Percentiles rank a stretch among this genome's conserved stretches.
These are phyloP conservation scores for Diaporthe longicolla DNA, from an alignment of 2,329 filamentous ascomycete genomes.

Conservation along the genomic window DNA sequence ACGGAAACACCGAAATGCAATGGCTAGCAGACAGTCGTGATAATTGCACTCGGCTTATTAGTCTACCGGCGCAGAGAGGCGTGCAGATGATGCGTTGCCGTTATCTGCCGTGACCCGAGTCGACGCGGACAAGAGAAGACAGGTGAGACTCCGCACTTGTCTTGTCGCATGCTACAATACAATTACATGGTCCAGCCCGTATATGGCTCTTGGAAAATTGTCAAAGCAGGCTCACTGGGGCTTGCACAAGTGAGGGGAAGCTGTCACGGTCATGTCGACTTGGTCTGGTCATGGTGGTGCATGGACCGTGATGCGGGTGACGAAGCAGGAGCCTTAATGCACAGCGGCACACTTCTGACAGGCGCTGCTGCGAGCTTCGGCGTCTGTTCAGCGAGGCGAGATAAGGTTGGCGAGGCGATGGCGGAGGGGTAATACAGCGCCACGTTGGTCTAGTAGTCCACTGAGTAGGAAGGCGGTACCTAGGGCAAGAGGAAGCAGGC, in stretches of 20 bases:
- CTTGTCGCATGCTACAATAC: conserved; percentile 22
- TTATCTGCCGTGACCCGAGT: conserved; percentile 25
- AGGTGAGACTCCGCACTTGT: conserved; percentile 13
- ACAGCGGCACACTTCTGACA: background rate
- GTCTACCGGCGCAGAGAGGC: conserved; percentile 2
- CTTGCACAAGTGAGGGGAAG: conserved; percentile 7
- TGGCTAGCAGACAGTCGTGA: conserved; percentile 25
- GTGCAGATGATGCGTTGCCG: conserved; percentile 7
- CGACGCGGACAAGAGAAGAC: conserved; percentile 28
- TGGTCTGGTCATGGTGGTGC: conserved; percentile 4
- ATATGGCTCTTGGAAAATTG: background rate
- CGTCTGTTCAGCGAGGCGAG: conserved; percentile 31
- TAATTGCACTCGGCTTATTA: background rate
- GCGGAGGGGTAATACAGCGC: conserved; percentile 5
- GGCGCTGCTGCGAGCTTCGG: conserved; percentile 10
- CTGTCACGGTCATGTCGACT: background rate
- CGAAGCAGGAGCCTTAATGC: conserved; percentile 15
- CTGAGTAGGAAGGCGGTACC: background rate
- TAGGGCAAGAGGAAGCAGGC: background rate
- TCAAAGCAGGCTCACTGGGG: background rate
- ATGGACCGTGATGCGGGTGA: conserved; percentile 10
- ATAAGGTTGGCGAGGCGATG: conserved; percentile 24
- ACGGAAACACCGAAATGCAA: conserved; percentile 26
- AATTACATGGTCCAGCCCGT: background rate
- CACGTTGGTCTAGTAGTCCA: background rate